phyloP scores from a whole-genome alignment of 371 early-diverging fungal genomes.

The Rhizopus delemar region DNA sequence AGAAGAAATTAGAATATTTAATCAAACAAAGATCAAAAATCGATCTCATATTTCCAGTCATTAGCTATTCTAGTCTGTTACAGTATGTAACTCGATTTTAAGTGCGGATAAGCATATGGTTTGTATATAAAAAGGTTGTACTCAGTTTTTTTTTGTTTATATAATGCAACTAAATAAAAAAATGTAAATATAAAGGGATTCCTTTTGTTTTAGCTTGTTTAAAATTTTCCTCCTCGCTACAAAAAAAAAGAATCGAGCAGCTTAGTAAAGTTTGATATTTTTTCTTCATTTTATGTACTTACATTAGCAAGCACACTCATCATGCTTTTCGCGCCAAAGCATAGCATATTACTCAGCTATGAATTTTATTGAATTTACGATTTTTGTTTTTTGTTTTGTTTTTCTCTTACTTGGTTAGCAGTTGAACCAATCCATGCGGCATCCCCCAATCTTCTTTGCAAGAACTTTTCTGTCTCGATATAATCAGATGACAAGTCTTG shows the following conservation, averaged over 20 bases:
- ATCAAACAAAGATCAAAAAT: slow-evolving; percentile 17
- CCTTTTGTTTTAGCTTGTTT: not conserved
- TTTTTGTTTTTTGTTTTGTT: not conserved
- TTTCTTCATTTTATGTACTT: slow-evolving; percentile 11
- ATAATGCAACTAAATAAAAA: too few relatives aligned
- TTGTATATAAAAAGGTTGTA: too few relatives aligned
- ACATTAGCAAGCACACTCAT: slow-evolving; percentile 41
- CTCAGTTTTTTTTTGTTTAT: too few relatives aligned
- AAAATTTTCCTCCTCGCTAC: slow-evolving; percentile 19
- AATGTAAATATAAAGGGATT: too few relatives aligned
- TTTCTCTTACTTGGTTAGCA: slow-evolving; percentile 43
- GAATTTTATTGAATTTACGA: not conserved
- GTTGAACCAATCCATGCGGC: slow-evolving; percentile 65
- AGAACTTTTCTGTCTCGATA: slow-evolving; percentile 72
- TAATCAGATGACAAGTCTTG: slow-evolving; percentile 77
- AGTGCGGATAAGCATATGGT: too few relatives aligned
- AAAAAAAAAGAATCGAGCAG: too few relatives aligned
- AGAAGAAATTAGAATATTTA: slow-evolving; percentile 1
- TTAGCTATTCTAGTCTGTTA: too few relatives aligned
- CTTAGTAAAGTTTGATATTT: too few relatives aligned
- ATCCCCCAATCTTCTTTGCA: slow-evolving; percentile 76
- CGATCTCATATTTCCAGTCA: not conserved
- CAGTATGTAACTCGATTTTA: too few relatives aligned
- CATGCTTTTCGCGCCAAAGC: slow-evolving; percentile 48
- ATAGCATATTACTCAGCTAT: slow-evolving; percentile 49